Evolutionary conservation across 192 early-diverging fungal genomes (phyloP).

Genomic region (Phlyctochytrium planicorne): DNA sequence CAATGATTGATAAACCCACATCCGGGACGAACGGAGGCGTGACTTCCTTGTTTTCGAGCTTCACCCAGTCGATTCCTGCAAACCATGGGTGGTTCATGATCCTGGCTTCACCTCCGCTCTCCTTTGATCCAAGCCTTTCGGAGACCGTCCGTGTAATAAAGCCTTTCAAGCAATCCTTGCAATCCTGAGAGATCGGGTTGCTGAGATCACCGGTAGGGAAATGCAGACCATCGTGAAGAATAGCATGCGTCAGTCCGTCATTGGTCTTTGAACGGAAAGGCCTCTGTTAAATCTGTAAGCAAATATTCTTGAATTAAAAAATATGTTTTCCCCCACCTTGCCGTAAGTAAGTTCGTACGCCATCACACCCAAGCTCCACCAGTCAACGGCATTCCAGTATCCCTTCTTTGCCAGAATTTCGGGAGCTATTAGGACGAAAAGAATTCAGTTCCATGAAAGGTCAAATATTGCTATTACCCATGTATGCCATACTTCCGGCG

Average conservation of each 20-base stretch:
- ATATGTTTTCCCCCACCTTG: constrained; percentile 18
- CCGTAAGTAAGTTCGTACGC: constrained; percentile 87
- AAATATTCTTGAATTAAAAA: not conserved
- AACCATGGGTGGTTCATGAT: constrained; percentile 47
- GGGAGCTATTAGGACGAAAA: constrained; percentile 19
- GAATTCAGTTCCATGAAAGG: not conserved
- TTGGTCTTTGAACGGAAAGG: constrained; percentile 80
- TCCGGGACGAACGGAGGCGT: constrained; percentile 49
- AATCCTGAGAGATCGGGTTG: constrained; percentile 5
- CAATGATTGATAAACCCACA: constrained; percentile 26
- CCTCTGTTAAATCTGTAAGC: constrained; percentile 23
- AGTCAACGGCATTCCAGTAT: constrained; percentile 84
- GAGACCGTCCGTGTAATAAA: constrained; percentile 73
- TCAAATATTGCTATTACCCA: constrained; percentile 46
- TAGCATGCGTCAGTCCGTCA: constrained; percentile 66
- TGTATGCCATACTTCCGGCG: constrained; percentile 68
- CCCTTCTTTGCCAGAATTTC: constrained; percentile 52
- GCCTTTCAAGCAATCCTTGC: constrained; percentile 28
- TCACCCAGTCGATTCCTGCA: constrained; percentile 36
- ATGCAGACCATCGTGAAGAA: constrained; percentile 64
- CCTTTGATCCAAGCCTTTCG: constrained; percentile 74
- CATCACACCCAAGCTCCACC: constrained; percentile 92
- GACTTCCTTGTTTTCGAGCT: constrained; percentile 33
- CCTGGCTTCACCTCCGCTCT: constrained; percentile 65
- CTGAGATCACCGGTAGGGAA: constrained; percentile 59